phyloP scores from a whole-genome alignment of 73 alveolate species.

The Breviolum minutum region DNA sequence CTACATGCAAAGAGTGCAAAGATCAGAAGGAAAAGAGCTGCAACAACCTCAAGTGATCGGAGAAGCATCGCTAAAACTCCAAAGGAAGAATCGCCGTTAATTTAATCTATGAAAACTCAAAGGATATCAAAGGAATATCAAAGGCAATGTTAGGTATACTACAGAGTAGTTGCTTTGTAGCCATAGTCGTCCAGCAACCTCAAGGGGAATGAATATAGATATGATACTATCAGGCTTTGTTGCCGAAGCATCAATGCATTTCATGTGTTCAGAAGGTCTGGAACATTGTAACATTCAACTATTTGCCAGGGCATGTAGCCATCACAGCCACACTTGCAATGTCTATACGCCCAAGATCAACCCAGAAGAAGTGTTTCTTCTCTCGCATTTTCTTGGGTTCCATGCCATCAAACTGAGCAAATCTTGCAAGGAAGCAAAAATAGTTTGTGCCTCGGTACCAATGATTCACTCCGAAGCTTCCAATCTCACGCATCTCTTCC shows the following conservation, averaged over 20 bases:
- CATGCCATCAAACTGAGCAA: conserved; percentile 51
- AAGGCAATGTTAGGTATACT: too few species aligned
- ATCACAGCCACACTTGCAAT: too few species aligned
- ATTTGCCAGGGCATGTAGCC: too few species aligned
- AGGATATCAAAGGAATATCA: too few species aligned
- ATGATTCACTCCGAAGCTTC: neutral
- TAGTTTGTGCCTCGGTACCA: conserved; percentile 68
- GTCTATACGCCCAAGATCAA: neutral
- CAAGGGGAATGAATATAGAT: too few species aligned
- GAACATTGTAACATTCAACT: too few species aligned
- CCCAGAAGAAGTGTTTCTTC: neutral
- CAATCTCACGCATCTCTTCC: neutral
- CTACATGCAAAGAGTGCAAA: conserved; percentile 81
- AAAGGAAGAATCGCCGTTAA: neutral
- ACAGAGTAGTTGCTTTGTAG: too few species aligned
- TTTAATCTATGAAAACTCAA: too few species aligned
- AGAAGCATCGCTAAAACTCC: neutral
- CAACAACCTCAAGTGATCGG: conserved; percentile 31
- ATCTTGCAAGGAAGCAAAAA: conserved; percentile 65
- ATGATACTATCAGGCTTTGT: too few species aligned
- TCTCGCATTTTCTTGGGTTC: neutral
- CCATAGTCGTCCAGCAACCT: too few species aligned
- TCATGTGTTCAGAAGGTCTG: too few species aligned
- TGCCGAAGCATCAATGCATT: too few species aligned
- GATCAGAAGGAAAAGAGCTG: conserved; percentile 70